Percentiles rank a stretch among this genome's conserved stretches.
Evolutionary conservation across 257 asterid genomes (phyloP).

Genomic region (Nicotiana knightiana): DNA sequence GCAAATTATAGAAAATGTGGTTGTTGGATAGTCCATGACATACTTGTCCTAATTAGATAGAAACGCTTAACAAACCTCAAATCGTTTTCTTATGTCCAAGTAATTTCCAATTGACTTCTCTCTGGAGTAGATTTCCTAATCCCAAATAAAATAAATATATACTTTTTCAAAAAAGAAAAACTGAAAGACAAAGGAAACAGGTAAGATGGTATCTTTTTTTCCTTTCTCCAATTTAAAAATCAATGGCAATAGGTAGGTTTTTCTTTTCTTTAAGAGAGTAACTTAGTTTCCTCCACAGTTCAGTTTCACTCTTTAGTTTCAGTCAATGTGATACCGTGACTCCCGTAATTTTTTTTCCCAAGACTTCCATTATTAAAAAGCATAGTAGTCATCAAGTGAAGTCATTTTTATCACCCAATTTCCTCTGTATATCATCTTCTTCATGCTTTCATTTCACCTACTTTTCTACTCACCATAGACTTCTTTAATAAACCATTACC

Average conservation of each 20-base stretch:
- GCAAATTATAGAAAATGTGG: conserved; percentile 1
- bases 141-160: background rate
- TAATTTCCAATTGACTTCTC: background rate
- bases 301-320: background rate
- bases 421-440: conserved; percentile 14
- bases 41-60: conserved; percentile 7
- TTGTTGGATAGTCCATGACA: background rate
- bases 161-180: too few species aligned
- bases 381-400: conserved; percentile 4
- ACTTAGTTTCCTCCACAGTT: background rate
- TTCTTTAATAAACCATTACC: background rate
- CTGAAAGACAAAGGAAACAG: background rate
- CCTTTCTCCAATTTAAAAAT: background rate
- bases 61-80: conserved; percentile 8
- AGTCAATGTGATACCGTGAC: background rate
- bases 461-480: conserved; percentile 20
- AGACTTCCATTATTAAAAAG: conserved; percentile 10
- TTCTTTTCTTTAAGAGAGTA: background rate
- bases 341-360: conserved; percentile 2
- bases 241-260: background rate
- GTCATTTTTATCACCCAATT: conserved; percentile 9
- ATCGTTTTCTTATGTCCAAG: background rate
- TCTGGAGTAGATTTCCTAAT: background rate
- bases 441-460: background rate
- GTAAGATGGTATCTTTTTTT: background rate